Base-by-base conservation (phyloP, 2,329 filamentous ascomycete genomes). In the Bipolaris oryzae region DNA sequence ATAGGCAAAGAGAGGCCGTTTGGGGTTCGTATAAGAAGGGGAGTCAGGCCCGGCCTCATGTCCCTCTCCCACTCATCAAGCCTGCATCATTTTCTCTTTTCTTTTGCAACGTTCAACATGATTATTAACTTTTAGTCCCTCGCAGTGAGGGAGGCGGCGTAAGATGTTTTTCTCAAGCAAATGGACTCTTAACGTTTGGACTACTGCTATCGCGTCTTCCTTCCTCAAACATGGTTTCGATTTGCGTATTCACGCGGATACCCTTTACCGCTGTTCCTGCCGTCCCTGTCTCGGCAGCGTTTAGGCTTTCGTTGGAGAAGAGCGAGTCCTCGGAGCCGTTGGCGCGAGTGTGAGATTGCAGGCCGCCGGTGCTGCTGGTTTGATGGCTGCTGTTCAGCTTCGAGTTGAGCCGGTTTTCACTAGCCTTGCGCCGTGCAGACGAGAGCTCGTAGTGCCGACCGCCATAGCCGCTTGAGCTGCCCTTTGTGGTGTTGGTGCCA, bases 371-470 rank as follows among this genome's bases (percentile, higher is more conserved):
- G 18, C 31, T 37, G 28, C 18, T 37, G n/a, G 44, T 47, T 5
- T 47, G 44, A 10, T n/a, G 44, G 9, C 13, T 37, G 20, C 13
- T 25, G 44, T 13, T 20, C 11, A 28, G 35, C 9, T 42, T 34
- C 20, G 52, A 31, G n/a, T 50, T 50, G 6, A 55, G 21, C 1
- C 53, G 50, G 28, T 59, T 60, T 18, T 59, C 55, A 20, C 48
- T 59, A 1, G 57, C 55, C 35, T 50, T 62, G 35, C 61, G 59
- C 7, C 58, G 59, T 15, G 60, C 57, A 21, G 61, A 63, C 9
- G 59, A 61, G 37, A 68, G 62, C 39, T 68, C 66, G 48, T 68
- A 68, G 37, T 68, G 66, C 38, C 57, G 65, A 31, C 66, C 66
- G 23, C 64, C 25, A 44, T 68, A 66, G 55, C 60, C 65, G 33